Percentiles rank a stretch among this genome's conserved stretches.
Conservation (phyloP, 352 stramenopile genomes). For the Phytopythium montanum region DNA sequence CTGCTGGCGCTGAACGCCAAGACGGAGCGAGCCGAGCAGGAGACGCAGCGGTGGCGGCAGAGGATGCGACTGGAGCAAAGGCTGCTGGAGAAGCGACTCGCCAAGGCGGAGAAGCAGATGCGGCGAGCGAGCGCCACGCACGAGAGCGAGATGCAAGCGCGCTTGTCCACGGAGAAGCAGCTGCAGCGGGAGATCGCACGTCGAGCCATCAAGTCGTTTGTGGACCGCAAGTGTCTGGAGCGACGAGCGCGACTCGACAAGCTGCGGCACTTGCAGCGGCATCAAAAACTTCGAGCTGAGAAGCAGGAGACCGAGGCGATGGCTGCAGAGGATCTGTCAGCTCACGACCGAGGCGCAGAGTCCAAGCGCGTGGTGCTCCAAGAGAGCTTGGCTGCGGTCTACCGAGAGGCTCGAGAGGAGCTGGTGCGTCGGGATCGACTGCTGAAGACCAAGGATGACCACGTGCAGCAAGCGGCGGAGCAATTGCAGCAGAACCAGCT, state of each 20-base stretch:
- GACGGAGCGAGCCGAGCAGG: neutral
- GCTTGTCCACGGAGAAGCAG: conserved; percentile 12
- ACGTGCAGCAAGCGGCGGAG: conserved; percentile 13
- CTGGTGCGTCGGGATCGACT: conserved; percentile 15
- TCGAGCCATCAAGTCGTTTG: conserved; percentile 36
- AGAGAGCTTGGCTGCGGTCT: conserved; percentile 17
- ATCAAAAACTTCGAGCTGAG: conserved; percentile 21
- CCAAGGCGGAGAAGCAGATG: conserved; percentile 10
- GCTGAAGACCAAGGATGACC: conserved; percentile 16
- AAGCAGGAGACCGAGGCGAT: conserved; percentile 36
- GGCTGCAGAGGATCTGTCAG: conserved; percentile 28
- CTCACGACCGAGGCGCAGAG: conserved; percentile 14
- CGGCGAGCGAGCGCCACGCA: neutral
- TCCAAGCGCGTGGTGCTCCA: conserved; percentile 12
- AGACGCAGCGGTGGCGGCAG: conserved; percentile 1
- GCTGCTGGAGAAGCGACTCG: neutral
- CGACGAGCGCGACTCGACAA: conserved; percentile 14
- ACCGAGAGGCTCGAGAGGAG: conserved; percentile 17
- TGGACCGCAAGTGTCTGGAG: conserved; percentile 16
- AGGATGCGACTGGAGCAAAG: conserved; percentile 5
- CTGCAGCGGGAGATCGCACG: conserved; percentile 17
- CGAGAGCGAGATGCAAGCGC: conserved; percentile 9
- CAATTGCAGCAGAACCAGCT: conserved; percentile 11
- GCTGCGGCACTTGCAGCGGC: conserved; percentile 8
- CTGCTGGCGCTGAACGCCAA: conserved; percentile 1